Percentiles rank a stretch among this genome's conserved stretches.
These are phyloP conservation scores for Puccinia coronata DNA, from an alignment of 1,284 basidiomycete species.

Conservation along the genomic window DNA sequence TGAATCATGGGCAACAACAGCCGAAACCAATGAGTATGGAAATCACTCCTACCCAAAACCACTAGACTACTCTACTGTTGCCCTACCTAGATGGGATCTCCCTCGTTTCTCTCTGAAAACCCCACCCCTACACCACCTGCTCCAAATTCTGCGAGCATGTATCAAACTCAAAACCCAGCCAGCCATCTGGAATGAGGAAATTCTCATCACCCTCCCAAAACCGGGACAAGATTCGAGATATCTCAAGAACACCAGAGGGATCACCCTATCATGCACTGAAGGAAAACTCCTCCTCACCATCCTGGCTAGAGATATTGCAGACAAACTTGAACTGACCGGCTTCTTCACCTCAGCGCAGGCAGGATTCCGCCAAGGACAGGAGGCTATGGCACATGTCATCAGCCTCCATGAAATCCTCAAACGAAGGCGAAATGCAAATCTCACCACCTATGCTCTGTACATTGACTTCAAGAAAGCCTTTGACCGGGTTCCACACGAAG, in stretches of 20 bases:
- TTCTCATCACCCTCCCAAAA: conserved; percentile 17
- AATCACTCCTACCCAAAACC: background rate
- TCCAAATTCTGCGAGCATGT: background rate
- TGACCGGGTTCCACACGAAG: too few species aligned
- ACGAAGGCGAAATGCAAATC: background rate
- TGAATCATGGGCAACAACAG: background rate
- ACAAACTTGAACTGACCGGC: background rate
- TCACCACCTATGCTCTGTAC: background rate
- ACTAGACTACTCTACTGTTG: background rate
- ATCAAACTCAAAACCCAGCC: conserved; percentile 4
- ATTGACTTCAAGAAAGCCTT: conserved; percentile 38
- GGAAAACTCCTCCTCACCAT: conserved; percentile 22
- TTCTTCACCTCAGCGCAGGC: conserved; percentile 30
- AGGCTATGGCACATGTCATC: conserved; percentile 15
- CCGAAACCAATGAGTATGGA: background rate
- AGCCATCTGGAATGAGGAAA: conserved; percentile 8
- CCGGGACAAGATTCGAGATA: conserved; percentile 6
- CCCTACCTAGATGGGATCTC: background rate
- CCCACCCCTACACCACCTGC: background rate
- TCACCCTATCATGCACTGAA: conserved; percentile 21
- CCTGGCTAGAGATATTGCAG: background rate
- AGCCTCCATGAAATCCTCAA: background rate
- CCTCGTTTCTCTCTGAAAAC: background rate
- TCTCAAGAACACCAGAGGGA: conserved; percentile 17
- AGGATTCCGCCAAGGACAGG: conserved; percentile 4